Evolutionary conservation across 495 filamentous ascomycete genomes (phyloP), one percentile per base, ranked within the genome.

Genomic region (Neurospora discreta): DNA sequence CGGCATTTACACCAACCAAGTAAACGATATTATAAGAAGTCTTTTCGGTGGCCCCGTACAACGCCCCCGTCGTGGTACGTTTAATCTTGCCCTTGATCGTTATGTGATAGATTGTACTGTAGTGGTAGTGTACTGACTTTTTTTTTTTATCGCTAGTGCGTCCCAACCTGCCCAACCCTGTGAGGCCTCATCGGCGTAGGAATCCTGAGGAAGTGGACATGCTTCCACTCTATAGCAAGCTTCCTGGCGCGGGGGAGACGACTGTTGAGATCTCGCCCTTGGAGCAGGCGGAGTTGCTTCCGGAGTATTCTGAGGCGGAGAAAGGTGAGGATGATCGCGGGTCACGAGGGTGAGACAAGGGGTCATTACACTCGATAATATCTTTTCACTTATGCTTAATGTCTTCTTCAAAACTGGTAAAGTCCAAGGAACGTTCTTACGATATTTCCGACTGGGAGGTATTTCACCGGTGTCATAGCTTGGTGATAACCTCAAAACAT

Each of bases 381-480:
- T 52, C 44, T 26, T 26, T 26, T 2, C 0, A 26, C 9, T 0
- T 26, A 52, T 5, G 20, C 44, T 11, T 26, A 15, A 15, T 52
- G 44, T 6, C 44, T 26, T 0, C 20, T 15, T 52, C 20, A 1
- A 23, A 52, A 10, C 1, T 52, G 13, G 1, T 15, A 36, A 36
- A 36, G 44, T 52, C 44, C 0, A 26, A 6, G 20, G 1, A 0
- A 6, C 0, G 0, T 15, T 52, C 20, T 0, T 10, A 0, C 1
- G 0, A 15, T 0, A 3, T 5, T 23, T 11, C 1, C 1, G 44
- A 13, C 1, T 26, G 0, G 4, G 44, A 1, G 20, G 5, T 52
- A 7, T 13, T 2, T 26, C 11, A 5, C 20, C 1, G 13, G 5
- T 23, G 26, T 6, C 10, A 5, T 13, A 26, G 20, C 20, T 52